Conservation (phyloP, 495 filamentous ascomycete species). For the Letharia columbiana region DNA sequence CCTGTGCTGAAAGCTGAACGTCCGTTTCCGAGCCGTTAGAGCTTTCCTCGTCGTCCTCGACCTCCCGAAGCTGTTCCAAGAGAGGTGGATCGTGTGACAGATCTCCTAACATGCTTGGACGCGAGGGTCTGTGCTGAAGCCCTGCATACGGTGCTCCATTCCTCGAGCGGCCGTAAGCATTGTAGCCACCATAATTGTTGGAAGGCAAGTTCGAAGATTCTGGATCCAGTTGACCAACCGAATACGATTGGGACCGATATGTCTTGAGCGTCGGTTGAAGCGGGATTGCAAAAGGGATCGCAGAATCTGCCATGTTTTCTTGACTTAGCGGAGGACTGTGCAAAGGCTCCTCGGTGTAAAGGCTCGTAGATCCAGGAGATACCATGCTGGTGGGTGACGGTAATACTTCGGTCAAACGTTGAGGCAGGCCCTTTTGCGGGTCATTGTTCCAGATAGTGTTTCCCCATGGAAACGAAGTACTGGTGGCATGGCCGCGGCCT, state of each 20-base stretch:
- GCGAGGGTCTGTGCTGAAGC: slow-evolving; percentile 72
- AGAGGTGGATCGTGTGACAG: slow-evolving; percentile 61
- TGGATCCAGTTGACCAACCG: slow-evolving; percentile 81
- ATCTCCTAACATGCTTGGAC: slow-evolving; percentile 78
- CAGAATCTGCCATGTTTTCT: slow-evolving; percentile 47
- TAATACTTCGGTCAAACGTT: slow-evolving; percentile 63
- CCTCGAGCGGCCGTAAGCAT: slow-evolving; percentile 37
- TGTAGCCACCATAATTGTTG: slow-evolving; percentile 37
- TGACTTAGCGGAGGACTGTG: slow-evolving; percentile 45
- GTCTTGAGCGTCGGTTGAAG: slow-evolving; percentile 86
- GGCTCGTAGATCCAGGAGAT: slow-evolving; percentile 39
- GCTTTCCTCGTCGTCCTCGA: slow-evolving; percentile 74
- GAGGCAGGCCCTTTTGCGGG: slow-evolving; percentile 62
- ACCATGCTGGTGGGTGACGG: slow-evolving; percentile 66
- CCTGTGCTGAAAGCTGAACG: slow-evolving; percentile 48
- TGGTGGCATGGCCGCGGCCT: slow-evolving; percentile 49
- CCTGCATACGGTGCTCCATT: slow-evolving; percentile 53
- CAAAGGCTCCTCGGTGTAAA: slow-evolving; percentile 40
- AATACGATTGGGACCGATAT: slow-evolving; percentile 94
- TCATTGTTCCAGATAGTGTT: slow-evolving; percentile 72
- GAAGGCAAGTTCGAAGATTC: slow-evolving; percentile 44
- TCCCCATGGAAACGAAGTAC: slow-evolving; percentile 60
- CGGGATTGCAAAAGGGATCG: slow-evolving; percentile 81
- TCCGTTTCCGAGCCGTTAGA: slow-evolving; percentile 56
- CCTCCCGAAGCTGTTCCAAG: slow-evolving; percentile 71